Evolutionary conservation across 331 rosid species (phyloP), one percentile per base, ranked within the genome.

Genomic region (Spiraea crenata): DNA sequence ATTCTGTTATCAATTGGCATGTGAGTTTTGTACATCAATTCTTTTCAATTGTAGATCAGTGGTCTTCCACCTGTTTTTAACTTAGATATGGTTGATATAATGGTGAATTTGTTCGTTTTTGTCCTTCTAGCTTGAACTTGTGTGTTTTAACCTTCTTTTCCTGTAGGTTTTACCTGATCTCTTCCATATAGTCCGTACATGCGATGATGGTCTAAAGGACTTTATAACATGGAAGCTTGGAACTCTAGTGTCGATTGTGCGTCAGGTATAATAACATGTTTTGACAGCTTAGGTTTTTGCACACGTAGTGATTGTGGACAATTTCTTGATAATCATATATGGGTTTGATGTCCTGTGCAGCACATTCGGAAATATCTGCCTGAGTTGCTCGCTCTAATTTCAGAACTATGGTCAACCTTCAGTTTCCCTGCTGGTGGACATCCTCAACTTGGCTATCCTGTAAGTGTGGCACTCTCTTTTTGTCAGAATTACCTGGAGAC

Each of bases 151-250:
- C 73, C 15, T 41, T 31, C 48, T 71, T 10, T 78, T 55, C 37
- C 45, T 70, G 71, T 73, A 93, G 99, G 99, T 93, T 83, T 83
- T 93, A 70, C 99, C 99, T 15, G 96, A 93, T 88, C 92, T 93
- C 49, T 91, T 93, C 81, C 92, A 87, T 74, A 87, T 85, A 80
- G 95, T 93, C 75, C 90, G 96, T 31, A 87, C 92, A 56, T 93
- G 99, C 71, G 99, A 93, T 83, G 99, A 93, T 79, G 86, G 83
- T 63, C 79, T 93, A 63, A 93, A 87, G 84, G 99, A 93, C 79
- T 89, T 91, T 41, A 89, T 93, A 66, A 93, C 99, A 47, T 87
- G 99, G 99, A 93, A 91, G 88, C 97, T 93, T 72, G 99, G 99
- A 74, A 93, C 96, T 40, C 82, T 93, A 77, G 97, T 91, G 76